Percentiles rank a stretch among this genome's conserved stretches.
These are phyloP conservation scores for Craterostigma plantagineum DNA, from an alignment of 257 asterid genomes.

Conservation along the genomic window DNA sequence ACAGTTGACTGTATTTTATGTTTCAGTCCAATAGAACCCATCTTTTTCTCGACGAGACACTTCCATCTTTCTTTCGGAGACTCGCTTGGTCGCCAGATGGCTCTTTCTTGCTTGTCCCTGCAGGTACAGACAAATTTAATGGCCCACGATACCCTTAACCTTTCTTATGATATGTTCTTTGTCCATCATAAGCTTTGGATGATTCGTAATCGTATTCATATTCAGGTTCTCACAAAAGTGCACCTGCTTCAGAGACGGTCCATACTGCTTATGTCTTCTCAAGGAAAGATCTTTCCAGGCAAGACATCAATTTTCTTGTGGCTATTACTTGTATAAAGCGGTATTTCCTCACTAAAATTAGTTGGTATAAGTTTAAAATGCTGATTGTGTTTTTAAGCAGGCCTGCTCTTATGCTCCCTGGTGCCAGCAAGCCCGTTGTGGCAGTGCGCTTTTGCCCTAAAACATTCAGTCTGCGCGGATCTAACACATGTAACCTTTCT, in stretches of 20 bases:
- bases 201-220: constrained; percentile 1
- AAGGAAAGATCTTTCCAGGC: constrained; percentile 89
- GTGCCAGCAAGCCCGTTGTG: constrained; percentile 88
- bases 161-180: neutral
- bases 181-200: neutral
- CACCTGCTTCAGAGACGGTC: constrained; percentile 48
- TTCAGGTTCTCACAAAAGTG: constrained; percentile 65
- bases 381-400: constrained; percentile 24
- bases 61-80: constrained; percentile 93
- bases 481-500: constrained; percentile 36
- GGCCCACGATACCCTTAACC: no score
- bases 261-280: constrained; percentile 78
- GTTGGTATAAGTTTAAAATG: neutral
- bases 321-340: no score
- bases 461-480: constrained; percentile 41
- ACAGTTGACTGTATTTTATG: constrained; percentile 8
- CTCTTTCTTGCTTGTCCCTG: constrained; percentile 81
- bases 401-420: constrained; percentile 96
- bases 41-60: constrained; percentile 90
- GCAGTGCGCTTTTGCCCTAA: constrained; percentile 90
- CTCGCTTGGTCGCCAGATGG: constrained; percentile 98
- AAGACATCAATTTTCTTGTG: constrained; percentile 17
- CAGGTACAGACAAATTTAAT: constrained; percentile 30
- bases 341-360: no score
- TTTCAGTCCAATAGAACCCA: constrained; percentile 64